These are phyloP conservation scores for Dittrichia graveolens DNA, from an alignment of 129 eudicot species.

Conservation along the genomic window DNA sequence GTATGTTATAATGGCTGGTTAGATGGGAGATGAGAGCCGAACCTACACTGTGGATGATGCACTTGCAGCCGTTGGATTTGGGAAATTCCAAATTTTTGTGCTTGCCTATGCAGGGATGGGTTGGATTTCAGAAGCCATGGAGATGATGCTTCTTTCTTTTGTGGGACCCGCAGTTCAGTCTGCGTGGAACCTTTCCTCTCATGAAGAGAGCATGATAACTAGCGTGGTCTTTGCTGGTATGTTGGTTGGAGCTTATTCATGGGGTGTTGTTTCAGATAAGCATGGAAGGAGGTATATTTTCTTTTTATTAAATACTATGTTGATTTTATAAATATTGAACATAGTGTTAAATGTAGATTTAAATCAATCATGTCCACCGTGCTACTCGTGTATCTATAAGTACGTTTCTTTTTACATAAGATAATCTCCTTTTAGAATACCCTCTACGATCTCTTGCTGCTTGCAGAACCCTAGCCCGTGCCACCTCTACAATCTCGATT, in stretches of 20 bases:
- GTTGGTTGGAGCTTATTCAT: slow-evolving; percentile 62
- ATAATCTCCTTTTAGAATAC: no score
- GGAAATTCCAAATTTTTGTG: slow-evolving; percentile 54
- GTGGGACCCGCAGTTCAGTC: slow-evolving; percentile 65
- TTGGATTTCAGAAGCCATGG: slow-evolving; percentile 69
- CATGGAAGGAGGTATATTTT: slow-evolving; percentile 48
- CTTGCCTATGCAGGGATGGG: slow-evolving; percentile 71
- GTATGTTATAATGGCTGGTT: slow-evolving; percentile 18
- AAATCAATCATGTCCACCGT: no score
- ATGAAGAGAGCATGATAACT: slow-evolving; percentile 52
- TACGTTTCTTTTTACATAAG: no score
- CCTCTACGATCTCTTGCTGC: no score
- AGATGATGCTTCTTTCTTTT: slow-evolving; percentile 72
- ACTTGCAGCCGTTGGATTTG: slow-evolving; percentile 54
- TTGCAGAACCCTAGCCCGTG: no score
- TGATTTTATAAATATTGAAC: no score
- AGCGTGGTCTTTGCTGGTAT: slow-evolving; percentile 65
- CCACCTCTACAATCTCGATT: no score
- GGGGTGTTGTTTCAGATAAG: slow-evolving; percentile 64
- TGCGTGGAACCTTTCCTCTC: slow-evolving; percentile 58
- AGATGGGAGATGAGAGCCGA: slow-evolving; percentile 54
- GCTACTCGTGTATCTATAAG: no score
- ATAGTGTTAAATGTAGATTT: no score
- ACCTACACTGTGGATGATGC: slow-evolving; percentile 59
- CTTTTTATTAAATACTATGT: neutral